Evolutionary conservation across 2,329 filamentous ascomycete genomes (phyloP).

Genomic region (Curvularia verruculosa): DNA sequence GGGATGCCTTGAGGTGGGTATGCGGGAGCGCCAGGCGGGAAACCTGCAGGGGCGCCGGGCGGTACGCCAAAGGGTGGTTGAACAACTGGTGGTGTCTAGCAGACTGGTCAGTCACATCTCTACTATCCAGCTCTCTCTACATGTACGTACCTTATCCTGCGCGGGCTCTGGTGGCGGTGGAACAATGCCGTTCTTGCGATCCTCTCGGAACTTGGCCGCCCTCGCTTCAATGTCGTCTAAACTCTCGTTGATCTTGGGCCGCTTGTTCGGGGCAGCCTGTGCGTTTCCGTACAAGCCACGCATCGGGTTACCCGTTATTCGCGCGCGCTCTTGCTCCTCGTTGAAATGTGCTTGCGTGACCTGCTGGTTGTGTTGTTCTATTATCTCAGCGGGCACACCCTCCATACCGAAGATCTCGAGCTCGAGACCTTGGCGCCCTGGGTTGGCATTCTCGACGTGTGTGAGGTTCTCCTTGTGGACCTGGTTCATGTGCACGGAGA

Average conservation of each 20-base stretch:
- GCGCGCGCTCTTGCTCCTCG: conserved; percentile 80
- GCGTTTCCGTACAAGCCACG: conserved; percentile 54
- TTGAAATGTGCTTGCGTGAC: conserved; percentile 87
- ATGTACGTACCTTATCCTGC: conserved; percentile 20
- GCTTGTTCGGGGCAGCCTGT: conserved; percentile 60
- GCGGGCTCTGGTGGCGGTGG: conserved; percentile 45
- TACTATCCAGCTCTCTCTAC: background rate
- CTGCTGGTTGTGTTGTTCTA: conserved; percentile 82
- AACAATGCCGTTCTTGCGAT: conserved; percentile 51
- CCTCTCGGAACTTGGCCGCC: conserved; percentile 61
- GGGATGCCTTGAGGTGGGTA: conserved; percentile 19
- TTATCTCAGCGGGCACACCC: conserved; percentile 85
- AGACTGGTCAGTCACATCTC: conserved; percentile 15
- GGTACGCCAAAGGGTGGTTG: conserved; percentile 26
- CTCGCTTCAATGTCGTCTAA: conserved; percentile 80
- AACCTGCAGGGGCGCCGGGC: conserved; percentile 30
- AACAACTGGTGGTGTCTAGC: conserved; percentile 31
- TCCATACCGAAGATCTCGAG: conserved; percentile 99
- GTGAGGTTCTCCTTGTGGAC: conserved; percentile 94
- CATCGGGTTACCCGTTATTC: conserved; percentile 81
- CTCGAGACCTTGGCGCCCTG: conserved; percentile 82
- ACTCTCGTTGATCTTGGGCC: conserved; percentile 71
- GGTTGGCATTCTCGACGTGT: conserved; percentile 88
- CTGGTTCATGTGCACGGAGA: conserved; percentile 96
- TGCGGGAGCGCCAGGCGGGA: conserved; percentile 33